Percentiles rank a stretch among this genome's conserved stretches.
Conservation (phyloP, 306 rosid species). For the Gastrolobium villosum region DNA sequence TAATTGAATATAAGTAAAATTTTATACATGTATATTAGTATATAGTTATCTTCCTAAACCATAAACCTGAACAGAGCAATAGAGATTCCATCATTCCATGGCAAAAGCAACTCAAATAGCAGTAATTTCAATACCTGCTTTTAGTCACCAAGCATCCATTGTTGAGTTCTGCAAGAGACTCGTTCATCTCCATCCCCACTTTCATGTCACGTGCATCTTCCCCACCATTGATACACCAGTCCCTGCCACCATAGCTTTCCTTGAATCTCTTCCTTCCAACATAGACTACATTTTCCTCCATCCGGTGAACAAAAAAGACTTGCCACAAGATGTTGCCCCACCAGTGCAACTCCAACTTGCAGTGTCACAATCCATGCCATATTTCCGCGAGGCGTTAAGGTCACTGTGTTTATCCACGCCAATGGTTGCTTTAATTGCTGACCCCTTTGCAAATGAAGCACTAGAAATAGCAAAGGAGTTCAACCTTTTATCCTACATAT, state of each 20-base stretch:
- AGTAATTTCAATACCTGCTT: conserved; percentile 16
- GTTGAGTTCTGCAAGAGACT: conserved; percentile 46
- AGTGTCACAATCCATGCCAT: conserved; percentile 46
- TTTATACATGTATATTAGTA: too few species aligned
- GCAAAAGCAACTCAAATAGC: conserved; percentile 43
- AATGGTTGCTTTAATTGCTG: conserved; percentile 43
- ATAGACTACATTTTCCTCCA: conserved; percentile 45
- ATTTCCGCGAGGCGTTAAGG: background rate
- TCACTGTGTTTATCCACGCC: conserved; percentile 32
- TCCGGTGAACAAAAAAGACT: conserved; percentile 22
- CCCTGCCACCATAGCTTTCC: conserved; percentile 31
- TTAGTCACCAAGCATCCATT: conserved; percentile 41
- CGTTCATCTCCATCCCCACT: conserved; percentile 11
- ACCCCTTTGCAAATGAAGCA: conserved; percentile 41
- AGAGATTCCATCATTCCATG: conserved; percentile 37
- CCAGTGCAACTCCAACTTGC: conserved; percentile 12
- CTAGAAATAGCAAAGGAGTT: conserved; percentile 45
- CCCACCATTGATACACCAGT: conserved; percentile 31
- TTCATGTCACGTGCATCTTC: conserved; percentile 46
- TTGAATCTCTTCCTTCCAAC: conserved; percentile 42
- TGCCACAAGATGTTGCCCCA: background rate
- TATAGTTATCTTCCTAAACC: background rate
- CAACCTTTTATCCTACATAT: conserved; percentile 46
- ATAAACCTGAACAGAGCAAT: background rate
- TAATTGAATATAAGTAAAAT: too few species aligned